Conservation (phyloP, 2,329 filamentous ascomycete species). For the Talaromyces verruculosus region DNA sequence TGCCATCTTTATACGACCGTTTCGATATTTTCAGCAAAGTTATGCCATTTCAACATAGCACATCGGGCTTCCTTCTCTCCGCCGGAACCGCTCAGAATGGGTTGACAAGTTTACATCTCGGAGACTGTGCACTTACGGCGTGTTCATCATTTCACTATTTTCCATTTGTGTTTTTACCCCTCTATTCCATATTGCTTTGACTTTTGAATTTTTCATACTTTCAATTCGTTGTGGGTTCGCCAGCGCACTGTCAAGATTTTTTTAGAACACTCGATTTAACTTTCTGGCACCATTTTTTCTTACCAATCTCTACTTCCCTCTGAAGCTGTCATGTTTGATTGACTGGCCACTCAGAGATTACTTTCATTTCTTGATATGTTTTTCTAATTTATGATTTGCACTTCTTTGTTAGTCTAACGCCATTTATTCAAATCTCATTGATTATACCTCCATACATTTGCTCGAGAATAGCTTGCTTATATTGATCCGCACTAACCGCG, state of each 20-base stretch:
- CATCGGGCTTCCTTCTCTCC: slow-evolving; percentile 1
- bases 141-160: not conserved
- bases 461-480: slow-evolving; percentile 1
- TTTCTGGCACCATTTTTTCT: slow-evolving; percentile 15
- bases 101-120: not conserved
- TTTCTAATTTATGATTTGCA: slow-evolving; percentile 9
- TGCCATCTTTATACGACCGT: slow-evolving; percentile 9
- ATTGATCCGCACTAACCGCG: not conserved
- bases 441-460: not conserved
- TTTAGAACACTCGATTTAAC: slow-evolving; percentile 1
- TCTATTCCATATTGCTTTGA: slow-evolving; percentile 6
- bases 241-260: slow-evolving; percentile 15
- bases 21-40: slow-evolving; percentile 13
- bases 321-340: slow-evolving; percentile 7
- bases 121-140: slow-evolving; percentile 7
- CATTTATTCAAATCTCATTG: not conserved
- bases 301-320: slow-evolving; percentile 8
- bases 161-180: slow-evolving; percentile 3
- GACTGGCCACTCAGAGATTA: slow-evolving; percentile 3
- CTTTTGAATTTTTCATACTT: slow-evolving; percentile 4
- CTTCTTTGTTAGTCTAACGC: slow-evolving; percentile 8
- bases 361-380: slow-evolving; percentile 15
- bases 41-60: slow-evolving; percentile 9
- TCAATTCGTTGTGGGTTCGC: slow-evolving; percentile 15
- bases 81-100: not conserved